phyloP scores from a whole-genome alignment of 2,329 filamentous ascomycete genomes.

The Fusarium phyllophilum region DNA sequence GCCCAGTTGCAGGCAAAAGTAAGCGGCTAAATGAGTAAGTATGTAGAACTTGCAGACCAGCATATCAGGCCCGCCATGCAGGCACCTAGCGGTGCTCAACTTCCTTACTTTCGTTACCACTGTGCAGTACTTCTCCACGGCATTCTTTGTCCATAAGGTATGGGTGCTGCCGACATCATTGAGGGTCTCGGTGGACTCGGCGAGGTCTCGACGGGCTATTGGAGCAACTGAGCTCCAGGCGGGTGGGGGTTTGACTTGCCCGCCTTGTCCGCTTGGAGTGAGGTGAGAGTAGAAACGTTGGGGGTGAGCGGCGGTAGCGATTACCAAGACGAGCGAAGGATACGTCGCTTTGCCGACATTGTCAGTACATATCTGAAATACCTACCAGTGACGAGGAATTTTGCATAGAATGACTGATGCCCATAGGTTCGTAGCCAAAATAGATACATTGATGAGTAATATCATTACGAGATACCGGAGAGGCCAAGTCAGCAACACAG shows the following conservation, averaged over 20 bases:
- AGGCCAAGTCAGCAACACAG: background rate
- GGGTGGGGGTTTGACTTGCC: slow-evolving; percentile 25
- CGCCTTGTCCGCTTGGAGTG: slow-evolving; percentile 22
- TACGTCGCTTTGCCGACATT: slow-evolving; percentile 12
- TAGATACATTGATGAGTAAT: background rate
- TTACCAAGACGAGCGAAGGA: slow-evolving; percentile 32
- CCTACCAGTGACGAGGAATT: slow-evolving; percentile 1
- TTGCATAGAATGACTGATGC: slow-evolving; percentile 8
- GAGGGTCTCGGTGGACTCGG: slow-evolving; percentile 38
- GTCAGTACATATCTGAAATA: background rate
- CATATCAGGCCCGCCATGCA: background rate
- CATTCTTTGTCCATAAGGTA: slow-evolving; percentile 25
- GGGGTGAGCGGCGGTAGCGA: slow-evolving; percentile 19
- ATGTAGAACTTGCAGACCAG: background rate
- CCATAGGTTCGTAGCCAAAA: background rate
- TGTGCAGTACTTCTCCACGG: slow-evolving; percentile 25
- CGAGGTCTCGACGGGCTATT: slow-evolving; percentile 29
- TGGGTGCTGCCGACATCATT: slow-evolving; percentile 37
- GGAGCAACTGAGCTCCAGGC: slow-evolving; percentile 19
- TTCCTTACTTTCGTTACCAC: background rate
- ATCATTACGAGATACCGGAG: background rate
- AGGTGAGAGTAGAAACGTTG: slow-evolving; percentile 14
- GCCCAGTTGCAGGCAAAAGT: slow-evolving; percentile 13
- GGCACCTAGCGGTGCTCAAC: background rate
- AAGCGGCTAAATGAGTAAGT: slow-evolving; percentile 27